These are phyloP conservation scores for Saccharomycopsis capsularis DNA, from an alignment of 805 yeast species.

Conservation along the genomic window DNA sequence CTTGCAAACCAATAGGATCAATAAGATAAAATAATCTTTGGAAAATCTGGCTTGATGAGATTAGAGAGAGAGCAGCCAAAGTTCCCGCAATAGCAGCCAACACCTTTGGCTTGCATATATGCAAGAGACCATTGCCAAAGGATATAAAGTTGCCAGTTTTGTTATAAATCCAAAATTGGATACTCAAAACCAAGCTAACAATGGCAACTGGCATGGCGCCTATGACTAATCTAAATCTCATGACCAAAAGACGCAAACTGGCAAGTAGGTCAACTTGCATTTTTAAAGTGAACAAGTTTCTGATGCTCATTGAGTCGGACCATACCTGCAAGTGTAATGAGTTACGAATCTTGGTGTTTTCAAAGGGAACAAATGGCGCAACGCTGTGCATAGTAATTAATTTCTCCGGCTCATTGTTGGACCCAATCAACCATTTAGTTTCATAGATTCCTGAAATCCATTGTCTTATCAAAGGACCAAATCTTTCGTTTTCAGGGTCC, in stretches of 20 bases:
- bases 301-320: conserved; percentile 26
- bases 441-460: conserved; percentile 59
- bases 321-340: conserved; percentile 42
- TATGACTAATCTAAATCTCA: conserved; percentile 70
- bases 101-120: conserved; percentile 29
- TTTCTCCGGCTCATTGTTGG: conserved; percentile 35
- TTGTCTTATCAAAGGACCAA: conserved; percentile 54
- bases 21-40: conserved; percentile 35
- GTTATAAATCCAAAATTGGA: conserved; percentile 47
- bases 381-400: conserved; percentile 49
- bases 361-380: conserved; percentile 62
- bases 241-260: conserved; percentile 60
- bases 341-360: conserved; percentile 6
- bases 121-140: conserved; percentile 40
- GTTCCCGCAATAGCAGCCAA: conserved; percentile 25
- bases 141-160: conserved; percentile 34
- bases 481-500: conserved; percentile 15
- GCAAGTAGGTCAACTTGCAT: conserved; percentile 46
- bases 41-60: conserved; percentile 30
- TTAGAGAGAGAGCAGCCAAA: conserved; percentile 35
- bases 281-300: conserved; percentile 20
- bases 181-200: conserved; percentile 41
- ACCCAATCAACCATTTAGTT: conserved; percentile 68
- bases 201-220: conserved; percentile 64
- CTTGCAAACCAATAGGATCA: conserved; percentile 50